phyloP scores from a whole-genome alignment of 129 eudicot species.

The Calendula officinalis region DNA sequence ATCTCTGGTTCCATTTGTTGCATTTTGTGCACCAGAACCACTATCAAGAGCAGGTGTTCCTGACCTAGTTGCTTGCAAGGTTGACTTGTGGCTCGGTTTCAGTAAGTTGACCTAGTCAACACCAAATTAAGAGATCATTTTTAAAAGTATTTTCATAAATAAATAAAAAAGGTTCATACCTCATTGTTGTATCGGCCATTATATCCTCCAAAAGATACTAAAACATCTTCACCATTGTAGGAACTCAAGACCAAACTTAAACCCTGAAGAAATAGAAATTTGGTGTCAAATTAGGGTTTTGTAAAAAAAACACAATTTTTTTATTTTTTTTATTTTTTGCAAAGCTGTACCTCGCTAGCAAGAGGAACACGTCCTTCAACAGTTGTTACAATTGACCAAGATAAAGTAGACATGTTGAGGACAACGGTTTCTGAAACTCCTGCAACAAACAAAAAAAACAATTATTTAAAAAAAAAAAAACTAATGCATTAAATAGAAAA shows the following conservation, averaged over 20 bases:
- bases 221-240: conserved; percentile 75
- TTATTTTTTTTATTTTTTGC: no score
- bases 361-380: conserved; percentile 90
- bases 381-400: conserved; percentile 90
- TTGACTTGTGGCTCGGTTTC: conserved; percentile 95
- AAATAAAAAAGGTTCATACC: conserved; percentile 34
- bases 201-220: conserved; percentile 96
- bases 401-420: conserved; percentile 97
- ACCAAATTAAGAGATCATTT: conserved; percentile 18
- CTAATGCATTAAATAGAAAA: no score
- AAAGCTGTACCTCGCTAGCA: conserved; percentile 83
- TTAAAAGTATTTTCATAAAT: not conserved
- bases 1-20: conserved; percentile 81
- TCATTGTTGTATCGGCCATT: conserved; percentile 97
- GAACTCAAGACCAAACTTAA: conserved; percentile 92
- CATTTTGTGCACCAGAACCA: conserved; percentile 80
- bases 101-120: conserved; percentile 69
- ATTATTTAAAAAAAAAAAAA: no score
- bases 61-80: conserved; percentile 65
- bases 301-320: not conserved
- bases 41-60: conserved; percentile 79
- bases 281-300: not conserved
- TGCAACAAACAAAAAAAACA: conserved; percentile 36
- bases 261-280: conserved; percentile 46
- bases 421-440: conserved; percentile 94